Percentiles rank a stretch among this genome's conserved stretches.
phyloP scores from a whole-genome alignment of 78 protist genomes.

The Dictyostelium purpureum region DNA sequence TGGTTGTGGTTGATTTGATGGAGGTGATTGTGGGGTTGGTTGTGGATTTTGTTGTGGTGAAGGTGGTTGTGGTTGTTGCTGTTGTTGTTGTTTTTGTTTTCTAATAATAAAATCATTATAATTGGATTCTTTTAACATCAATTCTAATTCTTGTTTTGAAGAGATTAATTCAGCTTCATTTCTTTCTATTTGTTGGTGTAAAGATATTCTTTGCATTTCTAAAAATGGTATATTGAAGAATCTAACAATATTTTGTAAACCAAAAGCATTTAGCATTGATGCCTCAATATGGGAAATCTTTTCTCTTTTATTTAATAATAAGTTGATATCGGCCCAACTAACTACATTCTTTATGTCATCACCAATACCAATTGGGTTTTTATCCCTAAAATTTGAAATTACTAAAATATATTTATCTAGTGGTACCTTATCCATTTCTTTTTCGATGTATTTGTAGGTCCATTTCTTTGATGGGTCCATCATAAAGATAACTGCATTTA shows the following conservation, averaged over 20 bases:
- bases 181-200: conserved; percentile 38
- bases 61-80: conserved; percentile 24
- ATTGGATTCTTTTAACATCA: conserved; percentile 12
- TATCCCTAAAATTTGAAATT: conserved; percentile 50
- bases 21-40: not conserved
- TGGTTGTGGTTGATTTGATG: not conserved
- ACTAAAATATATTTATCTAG: conserved; percentile 10
- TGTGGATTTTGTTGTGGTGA: not conserved
- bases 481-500: conserved; percentile 53
- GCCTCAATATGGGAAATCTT: conserved; percentile 54
- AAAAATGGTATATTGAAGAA: conserved; percentile 60
- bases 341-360: not conserved
- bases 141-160: conserved; percentile 9
- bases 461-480: conserved; percentile 65
- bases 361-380: conserved; percentile 22
- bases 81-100: not conserved
- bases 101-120: conserved; percentile 18
- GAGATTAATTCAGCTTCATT: conserved; percentile 34
- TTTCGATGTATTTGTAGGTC: conserved; percentile 57
- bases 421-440: conserved; percentile 51
- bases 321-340: conserved; percentile 2
- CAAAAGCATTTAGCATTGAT: conserved; percentile 68
- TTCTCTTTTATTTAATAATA: not conserved
- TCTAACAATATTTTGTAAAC: conserved; percentile 36
- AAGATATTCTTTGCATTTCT: not conserved